These are phyloP conservation scores for Flueggea neowawraea DNA, from an alignment of 441 rosid species.

Conservation along the genomic window DNA sequence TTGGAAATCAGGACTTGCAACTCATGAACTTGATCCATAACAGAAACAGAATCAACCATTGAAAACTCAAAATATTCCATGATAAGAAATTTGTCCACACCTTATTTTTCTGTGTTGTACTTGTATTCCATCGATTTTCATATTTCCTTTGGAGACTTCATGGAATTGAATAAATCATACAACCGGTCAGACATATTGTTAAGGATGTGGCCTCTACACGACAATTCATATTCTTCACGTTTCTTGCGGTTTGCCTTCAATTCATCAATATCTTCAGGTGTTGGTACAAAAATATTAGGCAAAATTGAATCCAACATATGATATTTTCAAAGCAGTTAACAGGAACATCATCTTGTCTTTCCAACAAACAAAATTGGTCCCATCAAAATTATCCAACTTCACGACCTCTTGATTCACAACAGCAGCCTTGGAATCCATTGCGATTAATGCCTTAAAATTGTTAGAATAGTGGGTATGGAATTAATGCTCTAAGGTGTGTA, in stretches of 20 bases:
- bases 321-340: neutral
- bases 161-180: neutral
- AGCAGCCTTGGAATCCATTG: neutral
- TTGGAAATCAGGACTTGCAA: neutral
- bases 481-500: too few species aligned
- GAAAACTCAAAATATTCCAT: neutral
- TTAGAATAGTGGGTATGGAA: neutral
- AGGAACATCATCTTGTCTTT: conserved; percentile 1
- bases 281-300: too few species aligned
- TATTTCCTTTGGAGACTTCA: neutral
- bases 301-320: neutral
- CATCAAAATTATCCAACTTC: neutral
- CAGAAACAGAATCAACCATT: neutral
- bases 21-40: neutral
- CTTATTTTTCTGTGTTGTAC: neutral
- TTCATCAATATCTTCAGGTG: neutral
- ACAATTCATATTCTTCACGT: neutral
- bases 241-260: neutral
- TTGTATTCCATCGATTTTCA: neutral
- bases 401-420: neutral
- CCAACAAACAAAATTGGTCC: conserved; percentile 1
- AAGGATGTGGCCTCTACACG: neutral
- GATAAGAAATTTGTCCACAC: neutral
- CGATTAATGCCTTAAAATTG: neutral
- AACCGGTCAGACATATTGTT: neutral